Base-by-base conservation (phyloP, 2,329 filamentous ascomycete genomes). In the Albophoma yamanashiensis region DNA sequence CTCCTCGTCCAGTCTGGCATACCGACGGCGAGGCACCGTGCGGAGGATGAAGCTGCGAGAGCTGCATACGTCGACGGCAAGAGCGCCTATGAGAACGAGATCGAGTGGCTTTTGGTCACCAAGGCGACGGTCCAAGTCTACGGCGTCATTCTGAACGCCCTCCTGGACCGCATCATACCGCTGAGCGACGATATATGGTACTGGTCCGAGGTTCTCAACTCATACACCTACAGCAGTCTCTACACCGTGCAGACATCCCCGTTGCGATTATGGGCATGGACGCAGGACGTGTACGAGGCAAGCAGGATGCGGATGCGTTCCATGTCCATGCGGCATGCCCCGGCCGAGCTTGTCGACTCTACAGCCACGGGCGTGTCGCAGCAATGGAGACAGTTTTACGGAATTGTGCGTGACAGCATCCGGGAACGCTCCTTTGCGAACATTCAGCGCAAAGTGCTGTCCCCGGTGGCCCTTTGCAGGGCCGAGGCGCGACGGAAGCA, bases 101-200 rank as follows among this genome's bases (percentile, higher is more conserved):
- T 97, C 57, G 89, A 96, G 73, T 97, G 94, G 94, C 76, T 97
- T 31, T 79, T 97, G 20, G 83, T 95, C 38, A 91, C 89, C 74
- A 99, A 97, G 73, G 92, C 92, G 5, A 90, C 92, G 0, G 85
- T 92, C n/a, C 93, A 97, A 69, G 87, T 89, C 1, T 95, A 96
- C 68, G 93, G 93, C 4, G 77, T 90, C 56, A 82, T 96, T 47
- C 78, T 97, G 65, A 86, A 87, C 66, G 86, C 84, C 0, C 80
- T 97, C 4, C 75, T 97, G 14, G 88, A 93, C 59, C 89, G 94
- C 67, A 95, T 92, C 14, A 86, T 93, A 14, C 88, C 88, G 0
- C 75, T 99, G 22, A 89, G 86, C 67, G 87, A 96, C 64, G 92
- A 96, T 66, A 87, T 96, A 31, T 92, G 89, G 85, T 97, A 97